A percentile compares a stretch with the other conserved stretches of the same genome.
Conservation (phyloP, 768 basidiomycete species). For the Rhizopogon vinicolor region DNA sequence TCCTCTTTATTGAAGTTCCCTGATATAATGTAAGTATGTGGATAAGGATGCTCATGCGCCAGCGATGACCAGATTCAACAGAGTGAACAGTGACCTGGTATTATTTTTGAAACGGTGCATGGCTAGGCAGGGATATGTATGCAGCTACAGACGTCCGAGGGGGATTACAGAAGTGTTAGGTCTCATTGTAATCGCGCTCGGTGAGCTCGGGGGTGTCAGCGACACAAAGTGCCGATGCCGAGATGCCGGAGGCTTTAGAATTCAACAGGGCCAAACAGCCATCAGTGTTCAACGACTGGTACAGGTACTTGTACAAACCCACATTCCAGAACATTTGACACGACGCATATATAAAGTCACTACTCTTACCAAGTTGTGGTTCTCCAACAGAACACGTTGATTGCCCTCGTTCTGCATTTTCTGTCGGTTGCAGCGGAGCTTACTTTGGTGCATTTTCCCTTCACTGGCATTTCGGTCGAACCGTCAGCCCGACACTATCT, state of each 20-base stretch:
- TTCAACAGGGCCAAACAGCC: constrained; percentile 22
- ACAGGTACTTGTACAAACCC: too few relatives aligned
- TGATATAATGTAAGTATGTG: too few relatives aligned
- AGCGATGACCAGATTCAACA: too few relatives aligned
- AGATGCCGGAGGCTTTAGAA: constrained; percentile 17
- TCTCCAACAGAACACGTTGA: too few relatives aligned
- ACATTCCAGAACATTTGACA: background rate
- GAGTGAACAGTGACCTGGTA: too few relatives aligned
- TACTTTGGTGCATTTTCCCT: background rate
- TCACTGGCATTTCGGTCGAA: background rate
- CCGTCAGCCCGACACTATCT: background rate
- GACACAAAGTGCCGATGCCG: constrained; percentile 1
- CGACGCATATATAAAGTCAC: background rate
- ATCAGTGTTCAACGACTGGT: too few relatives aligned
- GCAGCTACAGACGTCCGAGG: too few relatives aligned
- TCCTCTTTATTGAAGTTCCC: background rate
- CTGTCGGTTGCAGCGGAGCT: too few relatives aligned
- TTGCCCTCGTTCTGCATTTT: too few relatives aligned
- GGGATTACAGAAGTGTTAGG: background rate
- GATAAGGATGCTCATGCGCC: too few relatives aligned
- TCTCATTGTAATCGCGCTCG: background rate
- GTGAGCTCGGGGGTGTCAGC: background rate
- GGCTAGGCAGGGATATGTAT: too few relatives aligned
- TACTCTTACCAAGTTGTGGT: background rate
- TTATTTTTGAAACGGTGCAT: too few relatives aligned